A percentile compares a stretch with the other conserved stretches of the same genome.
Conservation (phyloP, 345 rosid species). For the Psidium friedrichsthalianum region DNA sequence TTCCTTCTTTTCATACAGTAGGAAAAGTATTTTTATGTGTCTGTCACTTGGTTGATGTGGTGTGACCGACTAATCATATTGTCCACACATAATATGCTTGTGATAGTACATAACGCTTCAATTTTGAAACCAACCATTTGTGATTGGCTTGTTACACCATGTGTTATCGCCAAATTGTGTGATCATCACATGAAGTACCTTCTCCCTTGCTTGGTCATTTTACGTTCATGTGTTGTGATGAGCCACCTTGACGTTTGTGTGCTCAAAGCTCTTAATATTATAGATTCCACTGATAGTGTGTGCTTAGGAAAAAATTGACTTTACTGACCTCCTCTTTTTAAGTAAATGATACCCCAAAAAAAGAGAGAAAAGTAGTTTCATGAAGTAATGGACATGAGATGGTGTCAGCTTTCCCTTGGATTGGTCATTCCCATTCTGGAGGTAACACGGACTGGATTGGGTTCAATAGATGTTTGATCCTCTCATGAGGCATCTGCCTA, state of each 20-base stretch:
- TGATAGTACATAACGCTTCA: neutral
- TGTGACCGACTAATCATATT: neutral
- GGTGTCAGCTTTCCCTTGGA: neutral
- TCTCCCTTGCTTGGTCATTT: neutral
- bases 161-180: neutral
- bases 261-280: neutral
- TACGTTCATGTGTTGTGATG: neutral
- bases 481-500: neutral
- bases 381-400: neutral
- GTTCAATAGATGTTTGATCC: neutral
- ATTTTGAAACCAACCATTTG: neutral
- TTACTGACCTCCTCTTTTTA: neutral
- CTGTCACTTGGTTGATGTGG: neutral
- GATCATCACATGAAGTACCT: neutral
- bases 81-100: neutral
- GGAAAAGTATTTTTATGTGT: neutral
- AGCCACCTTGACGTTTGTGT: neutral
- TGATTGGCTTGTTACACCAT: neutral
- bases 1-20: neutral
- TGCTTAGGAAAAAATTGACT: neutral
- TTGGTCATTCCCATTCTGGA: neutral
- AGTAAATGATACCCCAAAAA: neutral
- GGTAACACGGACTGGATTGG: neutral
- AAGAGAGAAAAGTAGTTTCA: neutral
- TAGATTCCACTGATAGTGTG: neutral